phyloP scores from a whole-genome alignment of 192 early-diverging fungal genomes.

The Pecoramyces ruminantium region DNA sequence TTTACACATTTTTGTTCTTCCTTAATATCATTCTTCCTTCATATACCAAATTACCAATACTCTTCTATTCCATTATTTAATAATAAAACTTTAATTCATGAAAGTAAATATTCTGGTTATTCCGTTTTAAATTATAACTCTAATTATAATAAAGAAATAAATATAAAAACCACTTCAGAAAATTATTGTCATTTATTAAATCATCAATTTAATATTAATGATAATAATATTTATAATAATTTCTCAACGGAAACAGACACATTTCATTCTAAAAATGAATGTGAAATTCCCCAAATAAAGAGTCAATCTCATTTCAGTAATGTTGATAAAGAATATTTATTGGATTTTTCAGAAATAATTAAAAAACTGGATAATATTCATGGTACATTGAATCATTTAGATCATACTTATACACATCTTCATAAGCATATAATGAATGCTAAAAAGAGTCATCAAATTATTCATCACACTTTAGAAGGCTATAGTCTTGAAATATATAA shows the following conservation, averaged over 20 bases:
- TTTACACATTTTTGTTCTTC: neutral
- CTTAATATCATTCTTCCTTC: neutral
- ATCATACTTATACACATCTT: neutral
- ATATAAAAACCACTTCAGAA: too few species aligned
- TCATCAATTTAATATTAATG: too few species aligned
- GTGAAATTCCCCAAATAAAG: too few species aligned
- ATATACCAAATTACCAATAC: neutral
- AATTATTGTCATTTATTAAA: too few species aligned
- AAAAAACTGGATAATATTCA: neutral
- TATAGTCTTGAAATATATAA: neutral
- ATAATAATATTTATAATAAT: too few species aligned
- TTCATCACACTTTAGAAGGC: neutral
- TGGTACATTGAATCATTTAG: neutral
- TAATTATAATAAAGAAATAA: too few species aligned
- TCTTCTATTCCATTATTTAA: neutral
- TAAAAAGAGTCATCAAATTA: neutral
- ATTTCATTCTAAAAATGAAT: too few species aligned
- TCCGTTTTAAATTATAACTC: too few species aligned
- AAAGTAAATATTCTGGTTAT: too few species aligned
- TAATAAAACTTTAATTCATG: too few species aligned
- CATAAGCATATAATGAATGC: neutral
- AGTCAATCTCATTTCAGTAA: too few species aligned
- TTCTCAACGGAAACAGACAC: too few species aligned
- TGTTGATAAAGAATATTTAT: neutral
- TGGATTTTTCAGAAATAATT: neutral